phyloP scores from a whole-genome alignment of 1,139 yeast species.

The Kluyveromyces marxianus region DNA sequence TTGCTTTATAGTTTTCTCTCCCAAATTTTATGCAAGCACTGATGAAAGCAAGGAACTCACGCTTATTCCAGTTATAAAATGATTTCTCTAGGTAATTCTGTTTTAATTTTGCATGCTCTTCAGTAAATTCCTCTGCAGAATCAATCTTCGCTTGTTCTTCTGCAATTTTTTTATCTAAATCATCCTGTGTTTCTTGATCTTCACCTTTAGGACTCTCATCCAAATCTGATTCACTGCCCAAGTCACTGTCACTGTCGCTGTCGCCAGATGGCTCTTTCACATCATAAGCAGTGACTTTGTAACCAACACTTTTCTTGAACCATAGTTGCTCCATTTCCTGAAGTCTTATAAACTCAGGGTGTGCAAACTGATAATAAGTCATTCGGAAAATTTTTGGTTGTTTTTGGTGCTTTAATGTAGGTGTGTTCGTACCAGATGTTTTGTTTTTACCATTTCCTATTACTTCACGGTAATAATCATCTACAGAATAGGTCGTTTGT shows the following conservation, averaged over 20 bases:
- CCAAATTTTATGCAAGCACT: constrained; percentile 81
- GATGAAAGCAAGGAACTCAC: constrained; percentile 82
- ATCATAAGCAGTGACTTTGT: constrained; percentile 54
- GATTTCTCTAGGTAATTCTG: constrained; percentile 55
- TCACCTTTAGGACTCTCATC: constrained; percentile 23
- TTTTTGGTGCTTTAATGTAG: constrained; percentile 45
- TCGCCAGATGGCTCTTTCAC: constrained; percentile 12
- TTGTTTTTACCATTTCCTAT: constrained; percentile 20
- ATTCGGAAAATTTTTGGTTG: constrained; percentile 68
- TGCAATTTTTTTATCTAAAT: constrained; percentile 39
- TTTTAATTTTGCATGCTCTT: constrained; percentile 63
- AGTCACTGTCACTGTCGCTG: constrained; percentile 29
- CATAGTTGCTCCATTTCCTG: constrained; percentile 74
- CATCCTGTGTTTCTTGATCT: constrained; percentile 21
- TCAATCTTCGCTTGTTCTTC: constrained; percentile 62
- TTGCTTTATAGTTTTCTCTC: constrained; percentile 49
- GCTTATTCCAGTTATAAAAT: constrained; percentile 73
- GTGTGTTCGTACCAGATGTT: constrained; percentile 32
- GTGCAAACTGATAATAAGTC: constrained; percentile 87
- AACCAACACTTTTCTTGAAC: constrained; percentile 66
- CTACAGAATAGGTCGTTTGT: constrained; percentile 81
- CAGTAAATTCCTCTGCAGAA: constrained; percentile 63
- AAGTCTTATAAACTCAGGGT: constrained; percentile 53
- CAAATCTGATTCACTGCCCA: constrained; percentile 28
- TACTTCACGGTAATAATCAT: constrained; percentile 80